Conservation (phyloP, 495 filamentous ascomycete genomes). For the Lepraria neglecta region DNA sequence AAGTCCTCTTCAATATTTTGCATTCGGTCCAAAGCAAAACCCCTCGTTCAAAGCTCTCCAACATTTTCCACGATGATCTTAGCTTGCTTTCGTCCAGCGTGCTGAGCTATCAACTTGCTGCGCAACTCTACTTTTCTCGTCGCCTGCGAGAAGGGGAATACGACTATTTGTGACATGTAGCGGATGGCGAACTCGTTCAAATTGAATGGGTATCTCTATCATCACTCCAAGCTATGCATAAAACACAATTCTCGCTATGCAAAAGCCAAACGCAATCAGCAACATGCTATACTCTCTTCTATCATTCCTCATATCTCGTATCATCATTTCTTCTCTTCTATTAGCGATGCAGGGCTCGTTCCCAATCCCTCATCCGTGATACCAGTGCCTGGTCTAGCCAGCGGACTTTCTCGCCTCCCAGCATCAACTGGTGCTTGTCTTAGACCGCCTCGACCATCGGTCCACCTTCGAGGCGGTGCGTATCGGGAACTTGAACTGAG, state of each 20-base stretch:
- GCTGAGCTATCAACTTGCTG: no score
- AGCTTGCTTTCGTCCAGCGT: no score
- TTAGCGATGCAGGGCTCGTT: slow-evolving; percentile 21
- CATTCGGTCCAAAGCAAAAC: no score
- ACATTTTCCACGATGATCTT: not conserved
- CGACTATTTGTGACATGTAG: no score
- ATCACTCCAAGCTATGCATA: not conserved
- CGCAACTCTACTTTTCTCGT: no score
- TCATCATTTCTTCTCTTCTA: not conserved
- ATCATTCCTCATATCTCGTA: not conserved
- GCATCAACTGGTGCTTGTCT: not conserved
- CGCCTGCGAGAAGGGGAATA: no score
- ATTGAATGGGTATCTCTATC: no score
- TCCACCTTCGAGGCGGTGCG: slow-evolving; percentile 12
- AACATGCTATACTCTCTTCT: not conserved
- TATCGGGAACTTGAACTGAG: slow-evolving; percentile 18
- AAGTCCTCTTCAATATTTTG: no score
- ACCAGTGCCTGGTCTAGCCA: slow-evolving; percentile 22
- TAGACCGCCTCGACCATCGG: slow-evolving; percentile 4
- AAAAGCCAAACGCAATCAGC: not conserved
- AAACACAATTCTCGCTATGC: slow-evolving; percentile 5
- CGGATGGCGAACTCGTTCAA: no score
- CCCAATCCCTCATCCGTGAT: slow-evolving; percentile 30
- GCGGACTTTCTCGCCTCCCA: slow-evolving; percentile 25
- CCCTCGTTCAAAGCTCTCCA: not conserved